Conservation (phyloP, 169 alveolate genomes). For the Babesia bigemina region DNA sequence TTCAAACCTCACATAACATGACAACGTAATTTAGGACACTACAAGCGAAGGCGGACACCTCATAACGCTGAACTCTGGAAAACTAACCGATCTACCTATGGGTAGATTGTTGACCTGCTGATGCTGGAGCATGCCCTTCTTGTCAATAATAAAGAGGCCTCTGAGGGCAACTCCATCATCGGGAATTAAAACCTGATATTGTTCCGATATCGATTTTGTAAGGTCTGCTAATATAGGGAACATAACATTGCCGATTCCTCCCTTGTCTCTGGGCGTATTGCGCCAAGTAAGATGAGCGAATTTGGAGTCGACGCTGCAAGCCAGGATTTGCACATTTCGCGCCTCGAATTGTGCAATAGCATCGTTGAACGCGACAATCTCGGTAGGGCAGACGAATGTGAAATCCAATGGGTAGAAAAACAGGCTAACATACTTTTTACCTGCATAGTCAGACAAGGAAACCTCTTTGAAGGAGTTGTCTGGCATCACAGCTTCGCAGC, state of each 20-base stretch:
- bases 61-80: not conserved
- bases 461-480: constrained; percentile 91
- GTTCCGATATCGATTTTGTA: constrained; percentile 86
- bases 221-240: constrained; percentile 94
- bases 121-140: constrained; percentile 94
- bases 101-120: constrained; percentile 95
- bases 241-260: constrained; percentile 96
- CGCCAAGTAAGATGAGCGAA: constrained; percentile 96
- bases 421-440: constrained; percentile 93
- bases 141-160: constrained; percentile 98
- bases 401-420: constrained; percentile 99
- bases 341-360: constrained; percentile 91
- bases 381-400: constrained; percentile 99
- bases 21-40: not conserved
- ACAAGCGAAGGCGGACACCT: not conserved
- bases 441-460: constrained; percentile 89
- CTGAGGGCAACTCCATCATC: constrained; percentile 95
- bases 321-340: constrained; percentile 90
- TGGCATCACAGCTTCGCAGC: constrained; percentile 93
- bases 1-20: not conserved
- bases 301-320: constrained; percentile 96
- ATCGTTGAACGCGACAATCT: constrained; percentile 93
- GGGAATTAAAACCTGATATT: constrained; percentile 91
- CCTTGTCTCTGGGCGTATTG: constrained; percentile 92
- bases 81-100: constrained; percentile 95